Evolutionary conservation across 164 flowering plant species (phyloP).

Genomic region (Warburgia ugandensis): DNA sequence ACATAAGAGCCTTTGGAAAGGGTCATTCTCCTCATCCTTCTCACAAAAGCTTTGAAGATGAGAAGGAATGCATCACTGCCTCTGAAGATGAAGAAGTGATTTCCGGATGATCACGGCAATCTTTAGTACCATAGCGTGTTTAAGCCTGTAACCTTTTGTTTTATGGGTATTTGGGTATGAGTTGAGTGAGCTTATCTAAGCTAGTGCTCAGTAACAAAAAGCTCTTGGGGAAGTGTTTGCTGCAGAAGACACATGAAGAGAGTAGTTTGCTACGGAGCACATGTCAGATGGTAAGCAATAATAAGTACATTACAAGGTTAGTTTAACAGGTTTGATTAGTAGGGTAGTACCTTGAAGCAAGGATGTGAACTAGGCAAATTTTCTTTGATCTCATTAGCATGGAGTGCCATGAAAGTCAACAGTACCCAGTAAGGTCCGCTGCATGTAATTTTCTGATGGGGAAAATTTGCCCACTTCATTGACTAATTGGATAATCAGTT

Average conservation of each 20-base stretch:
- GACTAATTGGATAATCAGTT: constrained; percentile 23
- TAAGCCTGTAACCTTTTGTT: background rate
- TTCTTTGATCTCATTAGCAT: constrained; percentile 18
- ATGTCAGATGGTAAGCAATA: constrained; percentile 21
- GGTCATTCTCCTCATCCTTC: constrained; percentile 58
- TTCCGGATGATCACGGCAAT: constrained; percentile 6
- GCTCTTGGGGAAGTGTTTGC: constrained; percentile 25
- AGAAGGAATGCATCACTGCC: constrained; percentile 46
- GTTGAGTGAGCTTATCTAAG: constrained; percentile 17
- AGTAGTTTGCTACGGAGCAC: constrained; percentile 60
- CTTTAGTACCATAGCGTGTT: background rate
- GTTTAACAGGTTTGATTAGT: constrained; percentile 7
- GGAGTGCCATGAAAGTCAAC: background rate
- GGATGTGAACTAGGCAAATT: constrained; percentile 62
- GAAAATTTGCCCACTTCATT: constrained; percentile 66
- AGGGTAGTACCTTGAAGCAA: constrained; percentile 14
- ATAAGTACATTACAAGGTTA: constrained; percentile 8
- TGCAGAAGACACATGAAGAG: constrained; percentile 27
- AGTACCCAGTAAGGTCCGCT: background rate
- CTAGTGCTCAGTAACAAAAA: constrained; percentile 71
- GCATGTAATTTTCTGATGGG: constrained; percentile 15
- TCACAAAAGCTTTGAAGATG: constrained; percentile 40
- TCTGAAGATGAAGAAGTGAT: constrained; percentile 43
- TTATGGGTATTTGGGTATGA: background rate
- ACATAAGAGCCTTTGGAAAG: constrained; percentile 60